Percentiles rank a stretch among this genome's conserved stretches.
Conservation (phyloP, 2,329 filamentous ascomycete genomes). For the Aspergillus sp. region DNA sequence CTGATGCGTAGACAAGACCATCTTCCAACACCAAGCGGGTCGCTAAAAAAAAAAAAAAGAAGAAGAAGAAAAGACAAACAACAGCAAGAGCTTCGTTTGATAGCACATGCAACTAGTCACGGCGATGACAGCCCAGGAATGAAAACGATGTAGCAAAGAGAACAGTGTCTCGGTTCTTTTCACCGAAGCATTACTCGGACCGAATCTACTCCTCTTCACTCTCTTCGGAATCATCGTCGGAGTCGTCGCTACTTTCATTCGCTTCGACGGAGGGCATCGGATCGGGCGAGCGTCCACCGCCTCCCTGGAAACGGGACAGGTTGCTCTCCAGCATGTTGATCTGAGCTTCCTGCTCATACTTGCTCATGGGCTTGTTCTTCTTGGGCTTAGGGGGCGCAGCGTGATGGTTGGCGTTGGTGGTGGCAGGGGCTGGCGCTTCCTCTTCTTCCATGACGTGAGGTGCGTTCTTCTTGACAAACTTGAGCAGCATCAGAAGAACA, state of each 20-base stretch:
- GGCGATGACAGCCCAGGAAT: not conserved
- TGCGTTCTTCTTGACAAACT: slow-evolving; percentile 49
- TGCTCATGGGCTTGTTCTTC: slow-evolving; percentile 55
- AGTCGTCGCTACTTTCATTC: slow-evolving; percentile 47
- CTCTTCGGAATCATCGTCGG: slow-evolving; percentile 50
- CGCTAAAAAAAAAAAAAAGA: slow-evolving; percentile 6
- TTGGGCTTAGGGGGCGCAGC: slow-evolving; percentile 45
- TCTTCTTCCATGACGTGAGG: slow-evolving; percentile 45
- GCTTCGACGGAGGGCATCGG: slow-evolving; percentile 45
- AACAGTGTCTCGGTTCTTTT: not conserved
- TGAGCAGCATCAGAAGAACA: slow-evolving; percentile 45
- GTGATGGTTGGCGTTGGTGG: slow-evolving; percentile 16
- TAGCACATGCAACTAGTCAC: not conserved
- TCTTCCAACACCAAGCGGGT: slow-evolving; percentile 11
- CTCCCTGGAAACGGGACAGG: slow-evolving; percentile 47
- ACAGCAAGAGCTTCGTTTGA: not conserved
- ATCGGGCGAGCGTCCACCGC: slow-evolving; percentile 42
- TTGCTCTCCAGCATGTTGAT: slow-evolving; percentile 50
- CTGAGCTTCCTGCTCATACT: slow-evolving; percentile 50
- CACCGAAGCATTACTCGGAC: not conserved
- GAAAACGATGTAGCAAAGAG: not conserved
- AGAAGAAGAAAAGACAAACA: not conserved
- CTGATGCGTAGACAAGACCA: slow-evolving; percentile 9
- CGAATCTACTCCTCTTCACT: slow-evolving; percentile 48
- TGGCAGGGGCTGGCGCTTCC: slow-evolving; percentile 34